Base-by-base conservation (phyloP, 73 alveolate genomes). In the Uronychia binucleata region DNA sequence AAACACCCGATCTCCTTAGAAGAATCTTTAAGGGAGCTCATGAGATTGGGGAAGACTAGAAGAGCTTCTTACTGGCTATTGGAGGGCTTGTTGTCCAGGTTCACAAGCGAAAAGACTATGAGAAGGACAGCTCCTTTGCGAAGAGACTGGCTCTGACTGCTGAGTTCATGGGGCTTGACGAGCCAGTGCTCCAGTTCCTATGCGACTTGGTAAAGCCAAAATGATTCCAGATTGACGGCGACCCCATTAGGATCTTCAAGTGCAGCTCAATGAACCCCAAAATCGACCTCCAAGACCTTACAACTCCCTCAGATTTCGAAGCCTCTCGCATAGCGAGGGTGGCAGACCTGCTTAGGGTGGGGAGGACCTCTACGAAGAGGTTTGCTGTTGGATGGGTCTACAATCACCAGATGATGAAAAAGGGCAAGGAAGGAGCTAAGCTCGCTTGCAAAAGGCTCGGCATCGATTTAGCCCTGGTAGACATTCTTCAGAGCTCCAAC, bases 311-410 rank as follows among this genome's bases (percentile, higher is more conserved):
- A n/a, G 84, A 74, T n/a, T 74, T 82, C 34, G 89, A 74, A 19
- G 77, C n/a, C 31, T 28, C 67, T 32, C 60, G 89, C 60, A 33
- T 82, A 28, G 59, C 77, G 31, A 82, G 14, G 30, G 28, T 82
- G 0, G 75, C 81, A 0, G 79, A 75, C n/a, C 33, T 82, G 30
- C 78, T 82, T 30, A 58, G 34, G 0, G 32, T 13, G n/a, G 27
- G 34, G 35, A 60, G 33, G 77, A 33, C 28, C 14, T n/a, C 30
- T 13, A 58, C 74, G 34, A 33, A 82, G 75, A 34, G 31, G 59
- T 31, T 82, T n/a, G 89, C 83, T 13, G 57, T 77, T 74, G 77
- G 19, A 25, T 82, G 89, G 89, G 32, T 82, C 0, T 13, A 82
- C 60, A 29, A 35, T 34, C 77, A 82, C 34, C 30, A 57, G 31